A percentile compares a stretch with the other conserved stretches of the same genome.
phyloP scores from a whole-genome alignment of 192 early-diverging fungal genomes.

The Coemansia sp. region DNA sequence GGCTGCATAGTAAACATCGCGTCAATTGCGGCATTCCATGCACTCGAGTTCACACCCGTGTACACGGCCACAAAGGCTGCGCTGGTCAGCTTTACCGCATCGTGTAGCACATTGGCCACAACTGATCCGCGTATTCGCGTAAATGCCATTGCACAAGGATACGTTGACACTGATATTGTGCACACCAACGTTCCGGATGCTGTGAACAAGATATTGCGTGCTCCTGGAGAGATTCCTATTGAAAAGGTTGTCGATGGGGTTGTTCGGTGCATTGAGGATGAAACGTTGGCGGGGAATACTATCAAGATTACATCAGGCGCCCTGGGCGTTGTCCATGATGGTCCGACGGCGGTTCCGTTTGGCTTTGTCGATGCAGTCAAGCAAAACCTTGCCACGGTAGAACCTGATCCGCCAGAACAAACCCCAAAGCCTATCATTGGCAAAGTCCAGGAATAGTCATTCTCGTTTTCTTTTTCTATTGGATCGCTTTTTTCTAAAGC shows the following conservation, averaged over 20 bases:
- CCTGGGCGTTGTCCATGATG: conserved; percentile 32
- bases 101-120: conserved; percentile 44
- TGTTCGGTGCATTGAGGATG: conserved; percentile 61
- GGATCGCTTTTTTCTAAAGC: neutral
- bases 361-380: conserved; percentile 19
- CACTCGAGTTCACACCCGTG: conserved; percentile 58
- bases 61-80: conserved; percentile 78
- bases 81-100: conserved; percentile 62
- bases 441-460: conserved; percentile 20
- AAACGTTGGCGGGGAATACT: conserved; percentile 55
- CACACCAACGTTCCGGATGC: conserved; percentile 6
- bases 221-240: conserved; percentile 14
- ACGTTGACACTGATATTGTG: conserved; percentile 57
- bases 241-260: conserved; percentile 60
- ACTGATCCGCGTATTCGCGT: conserved; percentile 57
- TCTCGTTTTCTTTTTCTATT: neutral
- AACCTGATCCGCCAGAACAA: too few species aligned
- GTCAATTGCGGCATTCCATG: conserved; percentile 67
- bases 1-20: conserved; percentile 78
- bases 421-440: neutral
- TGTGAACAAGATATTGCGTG: conserved; percentile 14
- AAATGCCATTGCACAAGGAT: conserved; percentile 65
- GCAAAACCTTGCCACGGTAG: neutral
- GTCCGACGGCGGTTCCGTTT: conserved; percentile 32
- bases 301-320: conserved; percentile 39